Evolutionary conservation across 2,329 filamentous ascomycete species (phyloP), one percentile per base, ranked within the genome.

Genomic region (Elsinoe ampelina): DNA sequence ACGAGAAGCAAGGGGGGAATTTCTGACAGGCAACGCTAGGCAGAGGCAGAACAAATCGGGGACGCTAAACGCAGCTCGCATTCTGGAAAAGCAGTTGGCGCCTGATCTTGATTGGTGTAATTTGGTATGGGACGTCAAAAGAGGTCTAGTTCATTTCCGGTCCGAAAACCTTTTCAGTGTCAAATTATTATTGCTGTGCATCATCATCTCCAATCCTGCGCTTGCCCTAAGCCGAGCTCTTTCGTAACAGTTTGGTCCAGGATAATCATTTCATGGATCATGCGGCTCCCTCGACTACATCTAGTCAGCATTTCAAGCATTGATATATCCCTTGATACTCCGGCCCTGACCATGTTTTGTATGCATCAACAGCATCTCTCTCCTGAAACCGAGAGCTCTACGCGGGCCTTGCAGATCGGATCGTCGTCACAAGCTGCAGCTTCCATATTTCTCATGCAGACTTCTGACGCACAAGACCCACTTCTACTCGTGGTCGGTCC

Each of bases 341-440:
- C 26, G 26, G 26, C 26, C 26, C 26, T 45, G 19, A 26, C 26
- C 26, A 22, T 26, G 41, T 45, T 45, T 45, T 19, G 26, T 12
- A 3, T 19, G 12, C 45, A 35, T 22, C 45, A 50, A 34, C 15
- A 45, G 34, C 22, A 22, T 15, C 45, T 20, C 11, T 38, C 48
- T 35, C 48, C 48, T 52, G 48, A 52, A 52, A 39, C 48, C n/a
- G 22, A 34, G 32, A 20, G 45, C 45, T 20, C 15, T 20, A 30
- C 32, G 32, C 26, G n/a, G 26, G 48, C 38, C 48, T 15, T 26
- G 48, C 35, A 26, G 34, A 52, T 52, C 48, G 17, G 48, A 52
- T 52, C 48, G 32, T 39, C 48, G 48, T 52, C 48, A 52, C 48
- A n/a, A 20, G 48, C 48, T 52, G 48, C 48, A 39, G 45, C 48